A percentile compares a stretch with the other conserved stretches of the same genome.
Evolutionary conservation across 148 eudicot genomes (phyloP).

Genomic region (Silene conica): DNA sequence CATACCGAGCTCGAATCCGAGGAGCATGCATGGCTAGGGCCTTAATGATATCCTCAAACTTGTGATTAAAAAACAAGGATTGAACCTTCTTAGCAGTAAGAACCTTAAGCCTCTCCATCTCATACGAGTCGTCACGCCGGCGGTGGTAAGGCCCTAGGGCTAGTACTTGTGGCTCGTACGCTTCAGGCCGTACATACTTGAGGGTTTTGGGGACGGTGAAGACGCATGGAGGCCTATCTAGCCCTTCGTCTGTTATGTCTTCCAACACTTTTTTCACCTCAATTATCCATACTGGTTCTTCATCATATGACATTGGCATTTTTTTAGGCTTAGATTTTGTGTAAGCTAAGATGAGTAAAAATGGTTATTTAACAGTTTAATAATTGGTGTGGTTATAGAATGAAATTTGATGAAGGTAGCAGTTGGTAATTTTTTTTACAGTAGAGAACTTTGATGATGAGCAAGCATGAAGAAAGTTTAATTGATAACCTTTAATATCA

Average conservation of each 20-base stretch:
- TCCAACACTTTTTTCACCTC: constrained; percentile 13
- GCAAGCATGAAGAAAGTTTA: too few relatives aligned
- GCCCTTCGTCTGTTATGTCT: constrained; percentile 10
- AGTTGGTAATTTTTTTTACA: too few relatives aligned
- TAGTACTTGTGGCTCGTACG: constrained; percentile 36
- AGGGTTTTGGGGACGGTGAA: constrained; percentile 30
- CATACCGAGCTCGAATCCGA: constrained; percentile 48
- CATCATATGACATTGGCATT: constrained; percentile 7
- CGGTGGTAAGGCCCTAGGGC: constrained; percentile 55
- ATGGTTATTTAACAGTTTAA: too few relatives aligned
- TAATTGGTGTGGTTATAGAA: too few relatives aligned
- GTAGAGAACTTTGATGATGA: too few relatives aligned
- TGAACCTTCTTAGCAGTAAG: constrained; percentile 33
- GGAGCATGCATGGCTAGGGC: constrained; percentile 23
- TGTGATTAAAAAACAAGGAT: background rate
- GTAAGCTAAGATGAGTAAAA: background rate
- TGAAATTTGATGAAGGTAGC: too few relatives aligned
- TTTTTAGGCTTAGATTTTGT: background rate
- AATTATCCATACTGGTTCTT: constrained; percentile 12
- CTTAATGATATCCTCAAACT: constrained; percentile 26
- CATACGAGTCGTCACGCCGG: constrained; percentile 32
- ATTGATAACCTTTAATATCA: too few relatives aligned
- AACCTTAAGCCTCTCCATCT: constrained; percentile 39
- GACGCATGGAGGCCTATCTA: constrained; percentile 29
- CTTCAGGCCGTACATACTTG: constrained; percentile 23